A percentile compares a stretch with the other conserved stretches of the same genome.
These are phyloP conservation scores for Linanthus parryae DNA, from an alignment of 148 eudicot species.

Conservation along the genomic window DNA sequence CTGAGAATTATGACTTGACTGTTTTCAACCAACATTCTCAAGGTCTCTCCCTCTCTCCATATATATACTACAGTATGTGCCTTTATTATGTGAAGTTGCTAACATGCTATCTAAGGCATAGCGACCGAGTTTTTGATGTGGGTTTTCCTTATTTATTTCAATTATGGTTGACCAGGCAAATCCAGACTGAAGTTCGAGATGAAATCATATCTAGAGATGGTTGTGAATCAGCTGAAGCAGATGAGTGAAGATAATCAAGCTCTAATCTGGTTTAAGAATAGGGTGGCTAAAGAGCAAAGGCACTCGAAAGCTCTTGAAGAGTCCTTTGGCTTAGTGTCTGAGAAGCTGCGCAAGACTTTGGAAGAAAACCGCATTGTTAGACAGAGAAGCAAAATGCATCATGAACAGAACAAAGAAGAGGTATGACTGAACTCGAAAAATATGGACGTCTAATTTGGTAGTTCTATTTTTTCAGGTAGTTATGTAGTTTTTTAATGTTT, in stretches of 20 bases:
- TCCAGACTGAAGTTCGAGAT: slow-evolving; percentile 55
- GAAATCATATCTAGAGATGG: slow-evolving; percentile 56
- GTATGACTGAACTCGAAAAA: slow-evolving; percentile 20
- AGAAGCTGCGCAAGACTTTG: slow-evolving; percentile 35
- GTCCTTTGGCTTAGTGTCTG: slow-evolving; percentile 27
- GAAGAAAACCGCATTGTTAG: slow-evolving; percentile 45
- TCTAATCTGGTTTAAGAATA: slow-evolving; percentile 42
- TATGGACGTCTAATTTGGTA: neutral
- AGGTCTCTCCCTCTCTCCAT: too few species aligned
- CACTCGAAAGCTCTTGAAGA: slow-evolving; percentile 43
- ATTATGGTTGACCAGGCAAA: slow-evolving; percentile 37
- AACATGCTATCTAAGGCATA: too few species aligned
- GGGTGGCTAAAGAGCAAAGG: slow-evolving; percentile 37
- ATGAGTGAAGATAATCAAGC: slow-evolving; percentile 77
- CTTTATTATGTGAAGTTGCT: too few species aligned
- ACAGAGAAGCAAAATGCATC: slow-evolving; percentile 42
- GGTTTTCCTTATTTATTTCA: neutral
- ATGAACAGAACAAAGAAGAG: slow-evolving; percentile 53
- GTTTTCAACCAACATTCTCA: slow-evolving; percentile 48
- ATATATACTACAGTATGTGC: too few species aligned
- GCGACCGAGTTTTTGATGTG: too few species aligned
- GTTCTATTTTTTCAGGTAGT: neutral
- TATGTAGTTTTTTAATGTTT: neutral
- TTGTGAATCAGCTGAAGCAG: slow-evolving; percentile 43
- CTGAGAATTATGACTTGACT: slow-evolving; percentile 46